Percentiles rank a stretch among this genome's conserved stretches.
These are phyloP conservation scores for Aspergillus floridensis DNA, from an alignment of 2,329 filamentous ascomycete genomes.

Conservation along the genomic window DNA sequence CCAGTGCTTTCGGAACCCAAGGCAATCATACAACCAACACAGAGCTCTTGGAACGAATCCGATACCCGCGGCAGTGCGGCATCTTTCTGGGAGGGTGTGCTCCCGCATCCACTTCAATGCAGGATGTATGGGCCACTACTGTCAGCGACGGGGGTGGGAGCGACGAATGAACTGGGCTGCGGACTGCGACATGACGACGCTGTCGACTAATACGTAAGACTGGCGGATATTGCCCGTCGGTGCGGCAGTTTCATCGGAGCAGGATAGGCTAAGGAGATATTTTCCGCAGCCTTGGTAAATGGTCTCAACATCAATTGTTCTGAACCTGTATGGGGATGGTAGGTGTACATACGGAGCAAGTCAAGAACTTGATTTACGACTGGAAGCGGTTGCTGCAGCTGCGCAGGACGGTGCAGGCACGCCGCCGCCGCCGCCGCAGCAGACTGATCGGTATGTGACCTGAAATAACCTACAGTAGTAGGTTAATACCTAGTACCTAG, in stretches of 20 bases:
- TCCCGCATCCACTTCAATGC: neutral
- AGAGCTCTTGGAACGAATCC: neutral
- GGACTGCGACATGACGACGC: neutral
- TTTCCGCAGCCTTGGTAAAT: neutral
- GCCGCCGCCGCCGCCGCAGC: neutral
- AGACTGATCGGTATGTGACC: neutral
- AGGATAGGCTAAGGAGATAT: conserved; percentile 3
- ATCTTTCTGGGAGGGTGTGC: neutral
- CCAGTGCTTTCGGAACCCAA: neutral
- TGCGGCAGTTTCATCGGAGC: neutral
- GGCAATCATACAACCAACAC: conserved; percentile 2
- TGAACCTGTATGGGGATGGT: neutral
- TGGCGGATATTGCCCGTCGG: conserved; percentile 4
- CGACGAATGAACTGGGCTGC: conserved; percentile 1
- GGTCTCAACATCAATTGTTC: too few species aligned
- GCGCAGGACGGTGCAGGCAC: neutral
- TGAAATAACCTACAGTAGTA: too few species aligned
- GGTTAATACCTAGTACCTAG: too few species aligned
- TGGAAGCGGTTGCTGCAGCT: neutral
- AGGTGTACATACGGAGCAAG: neutral
- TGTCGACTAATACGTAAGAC: neutral
- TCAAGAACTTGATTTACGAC: neutral
- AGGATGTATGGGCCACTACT: neutral
- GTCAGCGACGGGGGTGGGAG: neutral
- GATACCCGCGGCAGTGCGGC: neutral